Evolutionary conservation across 2,329 filamentous ascomycete species (phyloP).

Genomic region (Talaromyces piceae): DNA sequence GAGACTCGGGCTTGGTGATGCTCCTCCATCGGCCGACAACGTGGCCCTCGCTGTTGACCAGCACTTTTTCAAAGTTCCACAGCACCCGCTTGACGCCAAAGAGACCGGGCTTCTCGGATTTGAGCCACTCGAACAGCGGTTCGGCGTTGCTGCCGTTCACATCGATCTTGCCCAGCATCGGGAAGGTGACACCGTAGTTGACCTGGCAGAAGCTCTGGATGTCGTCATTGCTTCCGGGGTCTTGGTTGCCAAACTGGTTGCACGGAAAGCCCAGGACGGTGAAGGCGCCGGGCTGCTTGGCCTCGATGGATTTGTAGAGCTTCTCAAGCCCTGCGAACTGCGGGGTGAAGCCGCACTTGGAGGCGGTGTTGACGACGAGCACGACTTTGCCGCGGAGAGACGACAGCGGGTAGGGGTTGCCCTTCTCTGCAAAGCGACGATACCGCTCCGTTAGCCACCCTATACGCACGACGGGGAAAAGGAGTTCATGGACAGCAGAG

Average conservation of each 20-base stretch:
- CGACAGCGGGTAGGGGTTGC: slow-evolving; percentile 60
- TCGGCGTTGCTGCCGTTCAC: slow-evolving; percentile 81
- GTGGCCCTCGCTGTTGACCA: slow-evolving; percentile 76
- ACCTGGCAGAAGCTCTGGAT: slow-evolving; percentile 81
- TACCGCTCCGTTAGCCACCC: neutral
- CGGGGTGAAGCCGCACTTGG: slow-evolving; percentile 97
- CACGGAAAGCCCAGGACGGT: slow-evolving; percentile 91
- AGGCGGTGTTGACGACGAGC: slow-evolving; percentile 94
- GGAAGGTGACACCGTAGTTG: slow-evolving; percentile 92
- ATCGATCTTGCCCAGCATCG: slow-evolving; percentile 83
- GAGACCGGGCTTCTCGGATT: slow-evolving; percentile 66
- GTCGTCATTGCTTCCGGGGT: slow-evolving; percentile 73
- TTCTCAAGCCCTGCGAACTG: slow-evolving; percentile 88
- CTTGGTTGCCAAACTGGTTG: slow-evolving; percentile 93
- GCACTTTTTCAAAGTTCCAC: slow-evolving; percentile 99
- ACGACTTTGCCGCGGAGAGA: slow-evolving; percentile 85
- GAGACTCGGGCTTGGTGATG: slow-evolving; percentile 72
- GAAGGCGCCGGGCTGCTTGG: slow-evolving; percentile 67
- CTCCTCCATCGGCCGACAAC: slow-evolving; percentile 83
- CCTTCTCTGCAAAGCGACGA: slow-evolving; percentile 52
- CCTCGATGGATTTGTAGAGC: slow-evolving; percentile 72
- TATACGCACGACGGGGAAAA: neutral
- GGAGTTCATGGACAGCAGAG: neutral
- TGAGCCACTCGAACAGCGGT: slow-evolving; percentile 71
- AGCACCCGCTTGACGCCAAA: slow-evolving; percentile 86